Percentiles rank a stretch among this genome's conserved stretches.
These are phyloP conservation scores for Fusarium hostae DNA, from an alignment of 2,329 filamentous ascomycete genomes.

Conservation along the genomic window DNA sequence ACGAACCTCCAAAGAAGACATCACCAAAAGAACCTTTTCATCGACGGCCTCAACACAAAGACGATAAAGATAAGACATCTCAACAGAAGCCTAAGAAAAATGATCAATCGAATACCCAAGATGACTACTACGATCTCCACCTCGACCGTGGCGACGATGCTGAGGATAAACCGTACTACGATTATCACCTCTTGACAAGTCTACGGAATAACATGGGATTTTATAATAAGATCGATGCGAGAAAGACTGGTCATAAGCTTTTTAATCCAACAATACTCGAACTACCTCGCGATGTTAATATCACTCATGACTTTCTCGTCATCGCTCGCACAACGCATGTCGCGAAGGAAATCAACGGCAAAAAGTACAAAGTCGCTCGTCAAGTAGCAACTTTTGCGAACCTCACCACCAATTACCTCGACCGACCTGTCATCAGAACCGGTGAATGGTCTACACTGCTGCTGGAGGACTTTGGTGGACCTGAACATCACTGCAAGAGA, in stretches of 20 bases:
- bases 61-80: neutral
- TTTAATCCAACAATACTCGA: slow-evolving; percentile 37
- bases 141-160: slow-evolving; percentile 1
- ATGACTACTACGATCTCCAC: slow-evolving; percentile 1
- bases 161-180: neutral
- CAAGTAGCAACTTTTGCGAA: slow-evolving; percentile 34
- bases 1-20: neutral
- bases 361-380: slow-evolving; percentile 21
- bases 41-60: neutral
- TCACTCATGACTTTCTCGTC: slow-evolving; percentile 29
- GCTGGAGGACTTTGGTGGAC: slow-evolving; percentile 25
- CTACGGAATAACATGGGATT: slow-evolving; percentile 35
- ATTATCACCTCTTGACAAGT: slow-evolving; percentile 32
- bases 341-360: slow-evolving; percentile 14
- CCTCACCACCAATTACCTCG: slow-evolving; percentile 17
- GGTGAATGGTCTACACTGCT: slow-evolving; percentile 27
- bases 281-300: slow-evolving; percentile 16
- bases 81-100: neutral
- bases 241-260: slow-evolving; percentile 20
- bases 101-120: neutral
- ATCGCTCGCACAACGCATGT: slow-evolving; percentile 27
- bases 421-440: slow-evolving; percentile 8
- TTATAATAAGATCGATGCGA: slow-evolving; percentile 28
- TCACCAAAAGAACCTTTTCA: neutral
- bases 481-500: slow-evolving; percentile 32